Base-by-base conservation (phyloP, 106 monocot species). In the Dactylorhiza incarnata region DNA sequence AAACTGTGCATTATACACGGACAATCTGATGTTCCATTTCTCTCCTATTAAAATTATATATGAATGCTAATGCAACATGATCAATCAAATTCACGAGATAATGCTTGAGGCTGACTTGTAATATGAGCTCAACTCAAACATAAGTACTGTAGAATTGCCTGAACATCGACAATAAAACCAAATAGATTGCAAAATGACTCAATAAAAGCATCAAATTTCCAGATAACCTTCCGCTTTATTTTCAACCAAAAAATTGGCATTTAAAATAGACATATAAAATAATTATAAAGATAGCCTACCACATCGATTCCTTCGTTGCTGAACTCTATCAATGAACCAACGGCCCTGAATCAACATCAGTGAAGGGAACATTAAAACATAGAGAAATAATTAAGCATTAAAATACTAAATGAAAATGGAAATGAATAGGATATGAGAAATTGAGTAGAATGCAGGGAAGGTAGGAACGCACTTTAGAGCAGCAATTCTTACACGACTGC, bases 301-400 rank as follows among this genome's bases (percentile, higher is more conserved):
- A 94, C 76, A 68, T 99, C 87, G 81, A 72, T 66, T 9, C 99
- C 99, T 37, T 94, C 94, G 77, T 99, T 99, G 51, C 90, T 92
- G 77, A 94, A 99, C 77, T 94, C 99, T 80, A 99, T 92, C 49
- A 99, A 84, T 49, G 94, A 91, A 29, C 99, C 94, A 83, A 99
- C 91, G 12, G 99, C 94, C 94, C 97, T 99, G 89, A 75, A 11
- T 72, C 26, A 74, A 72, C 50, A 37, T 8, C 52, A 29, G n/a
- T 49, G 7, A 74, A 45, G 26, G 29, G 22, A 50, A 54, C 4
- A 65, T 47, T 44, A 52, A 67, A n/a, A 74, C 17, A 53, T 62
- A 53, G 13, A 44, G 68, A 15, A 59, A 25, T 4, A 29, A 71
- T 5, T 58, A 45, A 26, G n/a, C 17, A 10, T n/a, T 68, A 1